Percentiles rank a stretch among this genome's conserved stretches.
These are phyloP conservation scores for Thalassiosira delicatula DNA, from an alignment of 352 stramenopile genomes.

Conservation along the genomic window DNA sequence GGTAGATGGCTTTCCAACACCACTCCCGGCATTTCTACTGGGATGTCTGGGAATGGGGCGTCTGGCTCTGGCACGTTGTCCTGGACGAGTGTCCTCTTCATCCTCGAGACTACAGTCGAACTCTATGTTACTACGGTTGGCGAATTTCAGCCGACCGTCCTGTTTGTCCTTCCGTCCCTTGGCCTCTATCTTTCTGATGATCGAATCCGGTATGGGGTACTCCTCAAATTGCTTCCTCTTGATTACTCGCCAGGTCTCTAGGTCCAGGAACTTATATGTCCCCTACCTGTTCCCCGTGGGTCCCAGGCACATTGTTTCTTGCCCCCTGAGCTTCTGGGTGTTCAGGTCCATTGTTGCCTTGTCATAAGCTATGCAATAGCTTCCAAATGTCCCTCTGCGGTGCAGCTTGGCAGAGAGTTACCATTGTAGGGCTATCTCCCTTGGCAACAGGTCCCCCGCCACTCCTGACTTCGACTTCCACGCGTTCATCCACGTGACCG, in stretches of 20 bases:
- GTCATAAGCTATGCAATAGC: too few species aligned
- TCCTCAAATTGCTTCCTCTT: neutral
- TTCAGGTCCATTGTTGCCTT: neutral
- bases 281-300: too few species aligned
- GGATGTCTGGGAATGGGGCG: neutral
- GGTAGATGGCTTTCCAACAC: neutral
- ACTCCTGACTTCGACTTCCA: too few species aligned
- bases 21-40: neutral
- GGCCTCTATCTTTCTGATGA: neutral
- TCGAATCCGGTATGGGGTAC: conserved; percentile 1
- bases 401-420: too few species aligned
- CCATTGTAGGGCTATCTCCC: too few species aligned
- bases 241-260: conserved; percentile 32
- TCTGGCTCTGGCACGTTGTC: too few species aligned
- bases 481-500: too few species aligned
- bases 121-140: too few species aligned
- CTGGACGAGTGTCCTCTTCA: neutral
- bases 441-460: neutral
- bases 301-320: conserved; percentile 1
- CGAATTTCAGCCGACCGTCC: neutral
- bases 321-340: neutral
- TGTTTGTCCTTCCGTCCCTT: neutral
- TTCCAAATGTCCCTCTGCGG: too few species aligned
- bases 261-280: too few species aligned
- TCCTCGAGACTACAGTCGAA: neutral